Conservation (phyloP, 495 filamentous ascomycete species). For the Pyrenopolyporus hunteri region DNA sequence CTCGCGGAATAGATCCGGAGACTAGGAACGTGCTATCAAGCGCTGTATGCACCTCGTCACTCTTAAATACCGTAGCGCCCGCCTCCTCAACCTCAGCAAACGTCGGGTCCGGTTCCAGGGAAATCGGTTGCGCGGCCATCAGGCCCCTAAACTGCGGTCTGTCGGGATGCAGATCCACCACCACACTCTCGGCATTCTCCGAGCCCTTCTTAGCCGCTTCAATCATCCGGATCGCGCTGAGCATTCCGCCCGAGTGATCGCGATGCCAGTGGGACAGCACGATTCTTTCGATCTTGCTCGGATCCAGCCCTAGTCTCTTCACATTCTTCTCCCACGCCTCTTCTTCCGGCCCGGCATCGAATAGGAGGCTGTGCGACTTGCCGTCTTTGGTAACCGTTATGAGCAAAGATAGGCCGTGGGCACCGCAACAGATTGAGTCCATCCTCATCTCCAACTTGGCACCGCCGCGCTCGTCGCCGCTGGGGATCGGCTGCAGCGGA, state of each 20-base stretch:
- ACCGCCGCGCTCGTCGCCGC: conserved; percentile 43
- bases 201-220: conserved; percentile 49
- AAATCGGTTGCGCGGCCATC: conserved; percentile 51
- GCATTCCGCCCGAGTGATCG: conserved; percentile 63
- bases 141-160: conserved; percentile 63
- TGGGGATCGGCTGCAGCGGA: conserved; percentile 38
- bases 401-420: conserved; percentile 64
- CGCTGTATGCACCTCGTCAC: conserved; percentile 54
- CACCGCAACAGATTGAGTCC: conserved; percentile 65
- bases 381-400: conserved; percentile 61
- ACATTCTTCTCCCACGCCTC: conserved; percentile 63
- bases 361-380: conserved; percentile 60
- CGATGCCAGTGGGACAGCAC: conserved; percentile 66
- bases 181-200: conserved; percentile 38
- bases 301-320: conserved; percentile 54
- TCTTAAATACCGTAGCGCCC: conserved; percentile 55
- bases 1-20: conserved; percentile 63
- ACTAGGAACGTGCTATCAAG: conserved; percentile 63
- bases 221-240: conserved; percentile 51
- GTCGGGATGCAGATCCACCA: conserved; percentile 62
- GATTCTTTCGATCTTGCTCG: conserved; percentile 46
- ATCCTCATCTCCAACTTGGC: conserved; percentile 56
- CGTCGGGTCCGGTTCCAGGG: conserved; percentile 63
- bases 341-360: conserved; percentile 66
- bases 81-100: conserved; percentile 58